phyloP scores from a whole-genome alignment of 1,139 yeast species.

The Sugiyamaella castrensis region DNA sequence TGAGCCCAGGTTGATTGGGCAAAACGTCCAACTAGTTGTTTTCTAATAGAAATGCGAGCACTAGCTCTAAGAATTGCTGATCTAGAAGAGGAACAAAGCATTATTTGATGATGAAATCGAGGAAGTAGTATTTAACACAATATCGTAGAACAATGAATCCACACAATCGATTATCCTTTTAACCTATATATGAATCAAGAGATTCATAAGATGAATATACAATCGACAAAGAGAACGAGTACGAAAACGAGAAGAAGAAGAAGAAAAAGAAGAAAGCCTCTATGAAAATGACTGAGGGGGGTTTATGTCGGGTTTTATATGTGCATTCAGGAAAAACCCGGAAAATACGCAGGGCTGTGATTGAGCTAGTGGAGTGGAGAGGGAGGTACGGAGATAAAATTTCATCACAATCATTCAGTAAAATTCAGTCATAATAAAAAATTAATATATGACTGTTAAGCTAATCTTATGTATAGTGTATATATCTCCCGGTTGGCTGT shows the following conservation, averaged over 20 bases:
- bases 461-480: too few relatives aligned
- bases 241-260: not conserved
- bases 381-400: too few relatives aligned
- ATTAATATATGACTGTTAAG: too few relatives aligned
- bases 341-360: too few relatives aligned
- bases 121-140: not conserved
- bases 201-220: too few relatives aligned
- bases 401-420: too few relatives aligned
- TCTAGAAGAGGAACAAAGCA: conserved; percentile 6
- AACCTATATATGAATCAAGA: not conserved
- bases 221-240: not conserved
- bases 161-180: too few relatives aligned
- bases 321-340: not conserved
- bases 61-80: not conserved
- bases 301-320: not conserved
- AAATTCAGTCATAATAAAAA: too few relatives aligned
- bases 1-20: conserved; percentile 37
- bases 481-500: too few relatives aligned
- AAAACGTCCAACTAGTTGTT: not conserved
- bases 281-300: not conserved
- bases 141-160: too few relatives aligned
- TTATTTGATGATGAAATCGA: not conserved
- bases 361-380: too few relatives aligned
- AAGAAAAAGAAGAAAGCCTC: not conserved
- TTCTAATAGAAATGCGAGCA: conserved; percentile 1